These are phyloP conservation scores for Chlorophyllum brunneum DNA, from an alignment of 768 basidiomycete genomes.

Conservation along the genomic window DNA sequence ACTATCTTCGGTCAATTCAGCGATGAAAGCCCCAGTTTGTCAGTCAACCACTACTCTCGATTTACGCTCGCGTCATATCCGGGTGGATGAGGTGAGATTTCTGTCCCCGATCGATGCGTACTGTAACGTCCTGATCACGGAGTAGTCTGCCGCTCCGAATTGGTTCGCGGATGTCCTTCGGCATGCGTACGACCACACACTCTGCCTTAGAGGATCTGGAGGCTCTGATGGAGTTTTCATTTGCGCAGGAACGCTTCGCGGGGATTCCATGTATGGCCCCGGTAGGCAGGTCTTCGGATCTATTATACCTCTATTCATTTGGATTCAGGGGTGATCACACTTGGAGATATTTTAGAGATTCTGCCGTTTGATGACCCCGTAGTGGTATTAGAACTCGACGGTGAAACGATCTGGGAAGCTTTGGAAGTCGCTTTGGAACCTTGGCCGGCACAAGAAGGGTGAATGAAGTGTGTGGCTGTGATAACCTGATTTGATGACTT, in stretches of 20 bases:
- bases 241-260: slow-evolving; percentile 80
- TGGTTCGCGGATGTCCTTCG: slow-evolving; percentile 85
- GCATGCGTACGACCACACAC: slow-evolving; percentile 76
- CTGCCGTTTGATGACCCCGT: slow-evolving; percentile 85
- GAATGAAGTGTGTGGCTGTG: slow-evolving; percentile 15
- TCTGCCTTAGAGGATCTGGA: slow-evolving; percentile 51
- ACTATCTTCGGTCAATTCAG: slow-evolving; percentile 62
- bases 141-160: slow-evolving; percentile 65
- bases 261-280: slow-evolving; percentile 81
- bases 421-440: slow-evolving; percentile 68
- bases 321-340: slow-evolving; percentile 60
- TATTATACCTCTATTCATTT: background rate
- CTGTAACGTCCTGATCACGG: background rate
- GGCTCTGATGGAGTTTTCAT: slow-evolving; percentile 81
- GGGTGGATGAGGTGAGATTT: slow-evolving; percentile 59
- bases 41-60: slow-evolving; percentile 65
- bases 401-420: slow-evolving; percentile 74
- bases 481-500: background rate
- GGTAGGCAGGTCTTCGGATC: slow-evolving; percentile 36
- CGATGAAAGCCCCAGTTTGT: slow-evolving; percentile 76
- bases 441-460: slow-evolving; percentile 93
- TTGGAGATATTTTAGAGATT: slow-evolving; percentile 87
- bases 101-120: background rate
- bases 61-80: slow-evolving; percentile 68
- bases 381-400: slow-evolving; percentile 78